Percentiles rank a stretch among this genome's conserved stretches.
Evolutionary conservation across 192 early-diverging fungal species (phyloP).

Genomic region (Podochytrium sp.): DNA sequence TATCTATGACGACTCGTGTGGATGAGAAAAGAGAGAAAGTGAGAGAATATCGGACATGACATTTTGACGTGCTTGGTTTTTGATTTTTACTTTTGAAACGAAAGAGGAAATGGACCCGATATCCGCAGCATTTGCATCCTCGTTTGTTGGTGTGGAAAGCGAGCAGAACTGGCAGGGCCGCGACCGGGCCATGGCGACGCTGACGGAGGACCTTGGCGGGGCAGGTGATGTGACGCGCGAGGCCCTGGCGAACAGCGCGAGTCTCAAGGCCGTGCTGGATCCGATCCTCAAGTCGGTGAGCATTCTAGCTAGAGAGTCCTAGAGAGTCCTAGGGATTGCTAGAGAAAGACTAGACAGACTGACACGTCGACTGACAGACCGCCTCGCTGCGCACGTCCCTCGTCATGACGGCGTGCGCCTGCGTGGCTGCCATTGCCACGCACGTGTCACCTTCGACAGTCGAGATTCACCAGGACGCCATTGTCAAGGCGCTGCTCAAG

Average conservation of each 20-base stretch:
- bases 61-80: no score
- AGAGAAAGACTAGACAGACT: no score
- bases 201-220: constrained; percentile 7
- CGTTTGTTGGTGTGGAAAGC: constrained; percentile 39
- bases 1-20: no score
- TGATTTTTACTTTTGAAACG: no score
- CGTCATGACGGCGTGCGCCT: constrained; percentile 34
- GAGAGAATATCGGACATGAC: no score
- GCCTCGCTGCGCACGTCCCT: constrained; percentile 42
- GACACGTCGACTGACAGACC: constrained; percentile 35
- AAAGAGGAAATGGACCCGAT: no score
- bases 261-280: constrained; percentile 10
- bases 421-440: constrained; percentile 12
- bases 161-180: constrained; percentile 47
- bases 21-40: no score
- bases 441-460: background rate
- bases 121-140: background rate
- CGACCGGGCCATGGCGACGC: constrained; percentile 33
- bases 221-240: constrained; percentile 7
- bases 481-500: constrained; percentile 34
- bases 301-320: no score
- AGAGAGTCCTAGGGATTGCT: no score
- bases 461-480: constrained; percentile 31
- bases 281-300: constrained; percentile 9
- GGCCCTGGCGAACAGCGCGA: background rate